A percentile compares a stretch with the other conserved stretches of the same genome.
Conservation (phyloP, 2,329 filamentous ascomycete species). For the Fusarium sterilihyphosum region DNA sequence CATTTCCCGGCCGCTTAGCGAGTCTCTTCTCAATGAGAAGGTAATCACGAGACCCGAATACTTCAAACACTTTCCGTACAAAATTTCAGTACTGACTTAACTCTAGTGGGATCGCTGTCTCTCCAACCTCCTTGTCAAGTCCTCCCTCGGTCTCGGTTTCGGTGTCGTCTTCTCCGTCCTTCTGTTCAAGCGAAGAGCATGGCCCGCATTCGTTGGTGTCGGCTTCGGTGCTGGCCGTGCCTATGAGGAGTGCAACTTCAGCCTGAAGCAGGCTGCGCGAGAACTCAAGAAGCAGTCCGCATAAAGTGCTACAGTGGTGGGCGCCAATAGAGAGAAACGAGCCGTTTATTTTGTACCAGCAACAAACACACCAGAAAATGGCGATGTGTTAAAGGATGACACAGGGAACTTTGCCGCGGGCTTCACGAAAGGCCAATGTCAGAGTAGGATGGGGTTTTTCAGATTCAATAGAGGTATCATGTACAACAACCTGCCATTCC, state of each 20-base stretch:
- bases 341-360: conserved; percentile 35
- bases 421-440: conserved; percentile 40
- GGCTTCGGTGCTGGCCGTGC: conserved; percentile 96
- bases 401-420: conserved; percentile 31
- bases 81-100: conserved; percentile 32
- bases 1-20: conserved; percentile 88
- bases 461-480: conserved; percentile 48
- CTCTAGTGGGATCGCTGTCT: conserved; percentile 96
- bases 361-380: conserved; percentile 40
- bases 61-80: neutral
- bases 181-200: conserved; percentile 96
- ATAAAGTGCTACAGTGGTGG: conserved; percentile 41
- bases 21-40: conserved; percentile 99
- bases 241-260: conserved; percentile 97
- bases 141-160: conserved; percentile 93
- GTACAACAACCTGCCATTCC: conserved; percentile 45
- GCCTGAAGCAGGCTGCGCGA: conserved; percentile 69
- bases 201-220: conserved; percentile 93
- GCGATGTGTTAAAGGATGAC: conserved; percentile 33
- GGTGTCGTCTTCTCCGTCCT: conserved; percentile 99
- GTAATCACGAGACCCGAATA: conserved; percentile 60
- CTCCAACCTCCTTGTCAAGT: conserved; percentile 97
- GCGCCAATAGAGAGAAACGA: conserved; percentile 3
- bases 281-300: conserved; percentile 64
- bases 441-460: conserved; percentile 41